Percentiles rank a stretch among this genome's conserved stretches.
Evolutionary conservation across 768 basidiomycete genomes (phyloP).

Genomic region (Scleroderma bovista): DNA sequence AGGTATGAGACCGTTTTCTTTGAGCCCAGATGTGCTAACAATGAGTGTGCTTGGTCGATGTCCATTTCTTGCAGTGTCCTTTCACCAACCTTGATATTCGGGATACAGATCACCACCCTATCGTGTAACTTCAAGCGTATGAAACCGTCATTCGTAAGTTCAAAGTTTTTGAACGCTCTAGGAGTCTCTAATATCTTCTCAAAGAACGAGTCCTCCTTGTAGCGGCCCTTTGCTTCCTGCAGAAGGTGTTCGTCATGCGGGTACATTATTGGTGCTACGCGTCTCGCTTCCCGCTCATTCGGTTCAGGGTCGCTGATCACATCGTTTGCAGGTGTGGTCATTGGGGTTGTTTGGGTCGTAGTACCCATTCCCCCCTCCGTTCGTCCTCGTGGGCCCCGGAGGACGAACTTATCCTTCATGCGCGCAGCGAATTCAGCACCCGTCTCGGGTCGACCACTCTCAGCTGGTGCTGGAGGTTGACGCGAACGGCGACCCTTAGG

Average conservation of each 20-base stretch:
- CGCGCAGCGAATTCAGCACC: too few relatives aligned
- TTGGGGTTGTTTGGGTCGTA: too few relatives aligned
- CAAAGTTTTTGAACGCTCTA: slow-evolving; percentile 22
- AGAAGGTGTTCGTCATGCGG: not conserved
- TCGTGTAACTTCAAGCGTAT: slow-evolving; percentile 8
- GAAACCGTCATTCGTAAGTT: slow-evolving; percentile 11
- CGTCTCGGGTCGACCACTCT: too few relatives aligned
- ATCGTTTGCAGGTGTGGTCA: too few relatives aligned
- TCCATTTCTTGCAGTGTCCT: slow-evolving; percentile 25
- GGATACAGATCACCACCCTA: slow-evolving; percentile 20
- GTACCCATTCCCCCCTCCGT: too few relatives aligned
- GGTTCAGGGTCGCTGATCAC: too few relatives aligned
- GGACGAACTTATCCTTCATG: too few relatives aligned
- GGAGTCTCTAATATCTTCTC: slow-evolving; percentile 17
- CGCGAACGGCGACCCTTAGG: too few relatives aligned
- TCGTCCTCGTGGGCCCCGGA: too few relatives aligned
- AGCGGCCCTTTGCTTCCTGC: slow-evolving; percentile 5
- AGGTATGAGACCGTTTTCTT: slow-evolving; percentile 31
- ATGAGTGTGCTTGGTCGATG: slow-evolving; percentile 33
- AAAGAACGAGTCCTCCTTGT: slow-evolving; percentile 29
- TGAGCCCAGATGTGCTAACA: slow-evolving; percentile 34
- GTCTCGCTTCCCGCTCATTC: too few relatives aligned
- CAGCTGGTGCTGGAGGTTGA: too few relatives aligned
- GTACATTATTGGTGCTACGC: not conserved
- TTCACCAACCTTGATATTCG: slow-evolving; percentile 4